Percentiles rank a stretch among this genome's conserved stretches.
phyloP scores from a whole-genome alignment of 2,329 filamentous ascomycete genomes.

The Pleoardoris graminearum region DNA sequence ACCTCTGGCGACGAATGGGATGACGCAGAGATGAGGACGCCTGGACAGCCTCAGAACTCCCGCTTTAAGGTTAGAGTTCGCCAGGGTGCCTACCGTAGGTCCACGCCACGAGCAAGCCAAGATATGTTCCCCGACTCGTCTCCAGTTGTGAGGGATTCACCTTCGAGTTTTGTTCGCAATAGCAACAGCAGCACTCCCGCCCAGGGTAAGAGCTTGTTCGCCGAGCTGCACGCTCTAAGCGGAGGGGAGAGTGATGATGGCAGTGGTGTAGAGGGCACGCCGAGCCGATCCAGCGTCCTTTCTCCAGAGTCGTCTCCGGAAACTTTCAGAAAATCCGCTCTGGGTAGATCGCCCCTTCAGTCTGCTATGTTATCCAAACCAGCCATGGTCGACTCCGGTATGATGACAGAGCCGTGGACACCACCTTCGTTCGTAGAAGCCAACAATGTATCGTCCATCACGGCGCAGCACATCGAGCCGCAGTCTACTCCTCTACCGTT shows the following conservation, averaged over 20 bases:
- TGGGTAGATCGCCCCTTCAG: conserved; percentile 29
- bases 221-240: conserved; percentile 81
- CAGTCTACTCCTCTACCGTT: conserved; percentile 6
- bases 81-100: conserved; percentile 59
- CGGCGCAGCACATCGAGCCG: conserved; percentile 34
- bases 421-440: conserved; percentile 34
- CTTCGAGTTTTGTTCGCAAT: conserved; percentile 53
- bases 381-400: conserved; percentile 62
- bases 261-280: conserved; percentile 41
- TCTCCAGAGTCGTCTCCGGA: conserved; percentile 42
- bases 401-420: conserved; percentile 65
- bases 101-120: conserved; percentile 62
- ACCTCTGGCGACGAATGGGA: conserved; percentile 78
- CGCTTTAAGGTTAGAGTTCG: conserved; percentile 73
- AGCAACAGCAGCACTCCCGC: conserved; percentile 52
- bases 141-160: conserved; percentile 58
- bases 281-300: conserved; percentile 37
- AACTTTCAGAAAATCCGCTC: conserved; percentile 21
- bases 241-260: conserved; percentile 64
- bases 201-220: conserved; percentile 79
- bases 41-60: conserved; percentile 63
- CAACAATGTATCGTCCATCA: conserved; percentile 30
- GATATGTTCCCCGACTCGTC: conserved; percentile 64
- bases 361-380: conserved; percentile 27
- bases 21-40: conserved; percentile 66